Percentiles rank a stretch among this genome's conserved stretches.
These are phyloP conservation scores for Schwanniomyces yamadae DNA, from an alignment of 805 yeast genomes.

Conservation along the genomic window DNA sequence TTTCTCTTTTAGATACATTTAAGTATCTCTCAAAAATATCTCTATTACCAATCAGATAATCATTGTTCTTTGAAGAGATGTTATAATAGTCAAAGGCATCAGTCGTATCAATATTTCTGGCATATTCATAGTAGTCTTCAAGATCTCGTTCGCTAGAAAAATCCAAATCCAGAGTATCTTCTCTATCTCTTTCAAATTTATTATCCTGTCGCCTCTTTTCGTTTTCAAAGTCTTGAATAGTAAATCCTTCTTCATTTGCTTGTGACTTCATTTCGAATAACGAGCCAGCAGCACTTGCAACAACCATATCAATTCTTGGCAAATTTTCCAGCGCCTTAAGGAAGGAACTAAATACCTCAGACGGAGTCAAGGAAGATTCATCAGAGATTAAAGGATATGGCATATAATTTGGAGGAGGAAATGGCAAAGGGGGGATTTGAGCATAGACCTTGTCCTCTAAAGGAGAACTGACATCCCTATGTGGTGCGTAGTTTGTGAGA, in stretches of 20 bases:
- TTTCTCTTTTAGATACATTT: constrained; percentile 7
- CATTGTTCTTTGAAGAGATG: background rate
- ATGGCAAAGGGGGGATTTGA: constrained; percentile 41
- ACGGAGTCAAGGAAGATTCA: constrained; percentile 32
- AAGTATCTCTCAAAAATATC: constrained; percentile 3
- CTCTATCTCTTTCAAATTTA: constrained; percentile 10
- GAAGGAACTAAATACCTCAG: constrained; percentile 34
- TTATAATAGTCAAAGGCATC: constrained; percentile 20
- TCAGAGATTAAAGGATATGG: constrained; percentile 43
- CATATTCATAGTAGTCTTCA: constrained; percentile 25
- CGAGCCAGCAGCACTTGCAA: constrained; percentile 48
- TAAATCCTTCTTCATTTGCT: constrained; percentile 34
- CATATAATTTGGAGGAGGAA: constrained; percentile 46
- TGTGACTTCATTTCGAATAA: constrained; percentile 34
- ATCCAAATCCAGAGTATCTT: constrained; percentile 9
- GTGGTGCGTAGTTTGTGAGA: background rate
- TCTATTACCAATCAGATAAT: constrained; percentile 1
- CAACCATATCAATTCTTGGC: constrained; percentile 44
- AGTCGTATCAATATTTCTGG: constrained; percentile 20
- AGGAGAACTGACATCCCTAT: background rate
- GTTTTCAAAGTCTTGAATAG: constrained; percentile 9
- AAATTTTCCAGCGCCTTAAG: constrained; percentile 35
- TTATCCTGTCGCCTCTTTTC: constrained; percentile 1
- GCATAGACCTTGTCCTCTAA: constrained; percentile 4
- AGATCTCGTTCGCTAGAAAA: constrained; percentile 11